Base-by-base conservation (phyloP, 129 eudicot species). In the Smallanthus sonchifolius region DNA sequence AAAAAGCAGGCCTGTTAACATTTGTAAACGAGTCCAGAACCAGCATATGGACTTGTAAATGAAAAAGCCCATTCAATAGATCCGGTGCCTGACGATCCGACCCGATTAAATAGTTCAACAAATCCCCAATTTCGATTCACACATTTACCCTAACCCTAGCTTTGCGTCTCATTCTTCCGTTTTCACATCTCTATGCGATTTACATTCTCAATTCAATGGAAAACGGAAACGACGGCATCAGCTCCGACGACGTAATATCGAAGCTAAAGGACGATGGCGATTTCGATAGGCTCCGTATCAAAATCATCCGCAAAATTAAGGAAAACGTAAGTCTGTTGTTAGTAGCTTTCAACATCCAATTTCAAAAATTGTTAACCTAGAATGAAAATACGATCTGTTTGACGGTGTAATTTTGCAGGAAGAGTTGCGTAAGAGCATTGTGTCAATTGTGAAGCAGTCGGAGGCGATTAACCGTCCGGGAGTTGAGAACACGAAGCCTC, bases 211-310 rank as follows among this genome's bases (percentile, higher is more conserved):
- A 4, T 2, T 54, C 6, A 48, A 85, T 86, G 91, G 87, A 84
- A 69, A 84, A 77, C 76, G 88, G 86, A 7, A 75, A 67, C 67
- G 72, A 43, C 63, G 78, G 37, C 13, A 85, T 88, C 71, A 81
- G 73, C 17, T 65, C 75, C 48, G 87, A 87, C 16, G 95, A 88
- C 68, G 89, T 93, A 3, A 86, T 93, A 16, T 86, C 96, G 15
- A 89, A 87, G 85, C 83, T 93, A 57, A 93, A 93, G 70, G 98
- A 93, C 56, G 98, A 93, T 14, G 98, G 95, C 28, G 96, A 90
- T 84, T 93, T 93, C 84, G 98, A 93, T 80, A 83, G 65, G 70
- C 95, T 93, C 15, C 98, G 98, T 64, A 84, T 90, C 74, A 90
- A 84, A 28, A 86, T 90, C 47, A 80, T 90, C 66, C 95, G 98